Evolutionary conservation across 23 red algal genomes (phyloP).

Genomic region (Gracilaria vermiculophylla): DNA sequence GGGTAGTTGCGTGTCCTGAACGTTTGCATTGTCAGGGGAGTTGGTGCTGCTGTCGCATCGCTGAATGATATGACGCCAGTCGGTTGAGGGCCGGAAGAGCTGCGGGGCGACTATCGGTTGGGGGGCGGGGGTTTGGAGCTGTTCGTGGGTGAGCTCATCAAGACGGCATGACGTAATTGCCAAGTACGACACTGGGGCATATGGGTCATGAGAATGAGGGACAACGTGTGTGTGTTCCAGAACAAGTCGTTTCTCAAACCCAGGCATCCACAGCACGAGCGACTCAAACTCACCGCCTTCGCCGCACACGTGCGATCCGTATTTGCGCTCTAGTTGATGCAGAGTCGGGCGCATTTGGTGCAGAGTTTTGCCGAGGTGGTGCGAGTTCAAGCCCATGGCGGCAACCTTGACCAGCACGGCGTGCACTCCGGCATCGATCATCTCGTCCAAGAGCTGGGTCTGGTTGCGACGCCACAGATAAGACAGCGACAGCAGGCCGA

Average conservation of each 20-base stretch:
- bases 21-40: neutral
- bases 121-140: neutral
- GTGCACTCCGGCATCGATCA: slow-evolving; percentile 72
- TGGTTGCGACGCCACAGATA: slow-evolving; percentile 85
- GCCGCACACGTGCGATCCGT: slow-evolving; percentile 86
- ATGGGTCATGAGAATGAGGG: slow-evolving; percentile 50
- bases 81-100: neutral
- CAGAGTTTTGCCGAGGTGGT: slow-evolving; percentile 72
- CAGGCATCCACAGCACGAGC: slow-evolving; percentile 83
- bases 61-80: neutral
- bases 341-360: slow-evolving; percentile 57
- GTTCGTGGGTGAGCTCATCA: slow-evolving; percentile 8
- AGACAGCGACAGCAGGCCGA: slow-evolving; percentile 59
- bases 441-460: slow-evolving; percentile 71
- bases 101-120: neutral
- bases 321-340: slow-evolving; percentile 67
- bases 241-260: slow-evolving; percentile 68
- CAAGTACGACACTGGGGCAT: slow-evolving; percentile 63
- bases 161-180: slow-evolving; percentile 10
- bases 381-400: slow-evolving; percentile 57
- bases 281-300: slow-evolving; percentile 99
- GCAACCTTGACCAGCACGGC: slow-evolving; percentile 96
- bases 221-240: slow-evolving; percentile 33
- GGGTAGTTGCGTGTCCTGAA: neutral
- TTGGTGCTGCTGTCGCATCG: neutral